phyloP scores from a whole-genome alignment of 2,329 filamentous ascomycete species.

The Gnomoniopsis smithogilvyi region DNA sequence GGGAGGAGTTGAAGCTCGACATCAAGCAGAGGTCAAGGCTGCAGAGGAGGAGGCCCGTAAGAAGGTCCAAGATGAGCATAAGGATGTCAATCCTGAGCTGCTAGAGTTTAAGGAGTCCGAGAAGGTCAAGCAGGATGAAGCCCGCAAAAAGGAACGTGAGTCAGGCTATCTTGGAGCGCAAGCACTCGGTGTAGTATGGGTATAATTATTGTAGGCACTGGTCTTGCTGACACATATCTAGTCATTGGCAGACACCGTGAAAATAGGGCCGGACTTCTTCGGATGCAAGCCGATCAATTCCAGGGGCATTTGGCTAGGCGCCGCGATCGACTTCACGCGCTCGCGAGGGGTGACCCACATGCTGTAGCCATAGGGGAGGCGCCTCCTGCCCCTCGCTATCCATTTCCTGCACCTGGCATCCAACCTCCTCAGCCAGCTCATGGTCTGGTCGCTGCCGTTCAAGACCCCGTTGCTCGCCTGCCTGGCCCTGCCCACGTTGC shows the following conservation, averaged over 20 bases:
- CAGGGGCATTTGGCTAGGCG: too few relatives aligned
- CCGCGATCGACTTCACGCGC: too few relatives aligned
- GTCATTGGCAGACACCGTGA: background rate
- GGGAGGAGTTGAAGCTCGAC: constrained; percentile 46
- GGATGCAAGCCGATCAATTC: too few relatives aligned
- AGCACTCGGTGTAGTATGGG: background rate
- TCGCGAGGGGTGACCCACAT: too few relatives aligned
- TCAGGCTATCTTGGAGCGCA: background rate
- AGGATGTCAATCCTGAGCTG: constrained; percentile 53
- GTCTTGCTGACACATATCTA: background rate
- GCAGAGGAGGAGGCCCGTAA: constrained; percentile 59
- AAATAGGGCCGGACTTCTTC: too few relatives aligned
- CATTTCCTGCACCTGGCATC: background rate
- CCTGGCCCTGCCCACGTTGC: background rate
- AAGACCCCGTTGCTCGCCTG: background rate
- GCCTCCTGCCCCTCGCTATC: too few relatives aligned
- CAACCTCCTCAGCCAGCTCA: background rate
- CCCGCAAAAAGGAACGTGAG: constrained; percentile 18
- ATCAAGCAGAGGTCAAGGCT: constrained; percentile 58
- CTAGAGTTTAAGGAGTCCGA: constrained; percentile 60
- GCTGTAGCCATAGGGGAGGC: too few relatives aligned
- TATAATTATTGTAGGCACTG: too few relatives aligned
- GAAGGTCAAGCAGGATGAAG: constrained; percentile 42
- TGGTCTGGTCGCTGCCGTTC: background rate
- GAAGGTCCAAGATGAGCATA: constrained; percentile 55